Percentiles rank a stretch among this genome's conserved stretches.
Evolutionary conservation across 768 basidiomycete genomes (phyloP).

Genomic region (Lanmaoa rubissima): DNA sequence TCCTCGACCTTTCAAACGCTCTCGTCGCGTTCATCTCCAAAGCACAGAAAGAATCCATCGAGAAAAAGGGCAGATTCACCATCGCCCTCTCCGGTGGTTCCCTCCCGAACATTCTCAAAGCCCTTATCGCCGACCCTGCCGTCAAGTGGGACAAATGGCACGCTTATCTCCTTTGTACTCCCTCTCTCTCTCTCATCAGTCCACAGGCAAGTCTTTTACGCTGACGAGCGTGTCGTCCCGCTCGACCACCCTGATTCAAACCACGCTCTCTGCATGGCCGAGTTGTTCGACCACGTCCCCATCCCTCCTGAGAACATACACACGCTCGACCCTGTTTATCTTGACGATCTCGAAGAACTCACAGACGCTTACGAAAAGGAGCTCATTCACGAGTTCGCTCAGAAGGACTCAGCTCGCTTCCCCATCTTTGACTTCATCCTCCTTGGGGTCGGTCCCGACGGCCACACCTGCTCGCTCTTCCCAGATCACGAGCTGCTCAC

Average conservation of each 20-base stretch:
- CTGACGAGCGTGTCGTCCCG: slow-evolving; percentile 93
- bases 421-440: slow-evolving; percentile 97
- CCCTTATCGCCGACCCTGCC: slow-evolving; percentile 58
- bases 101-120: slow-evolving; percentile 76
- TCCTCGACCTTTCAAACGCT: slow-evolving; percentile 52
- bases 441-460: slow-evolving; percentile 95
- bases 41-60: slow-evolving; percentile 85
- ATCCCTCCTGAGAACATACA: slow-evolving; percentile 80
- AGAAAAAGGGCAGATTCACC: slow-evolving; percentile 87
- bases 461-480: slow-evolving; percentile 98
- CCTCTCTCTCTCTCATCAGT: background rate
- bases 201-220: slow-evolving; percentile 93
- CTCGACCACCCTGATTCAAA: slow-evolving; percentile 94
- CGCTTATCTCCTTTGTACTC: slow-evolving; percentile 18
- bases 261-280: slow-evolving; percentile 68
- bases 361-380: slow-evolving; percentile 76
- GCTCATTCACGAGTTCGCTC: slow-evolving; percentile 89
- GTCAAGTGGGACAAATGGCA: slow-evolving; percentile 96
- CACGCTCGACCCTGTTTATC: slow-evolving; percentile 65
- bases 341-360: slow-evolving; percentile 78
- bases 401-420: slow-evolving; percentile 91
- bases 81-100: slow-evolving; percentile 94
- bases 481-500: slow-evolving; percentile 82
- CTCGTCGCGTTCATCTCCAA: slow-evolving; percentile 83
- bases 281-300: slow-evolving; percentile 80